Base-by-base conservation (phyloP, 2,329 filamentous ascomycete genomes). In the Alternaria sp. region DNA sequence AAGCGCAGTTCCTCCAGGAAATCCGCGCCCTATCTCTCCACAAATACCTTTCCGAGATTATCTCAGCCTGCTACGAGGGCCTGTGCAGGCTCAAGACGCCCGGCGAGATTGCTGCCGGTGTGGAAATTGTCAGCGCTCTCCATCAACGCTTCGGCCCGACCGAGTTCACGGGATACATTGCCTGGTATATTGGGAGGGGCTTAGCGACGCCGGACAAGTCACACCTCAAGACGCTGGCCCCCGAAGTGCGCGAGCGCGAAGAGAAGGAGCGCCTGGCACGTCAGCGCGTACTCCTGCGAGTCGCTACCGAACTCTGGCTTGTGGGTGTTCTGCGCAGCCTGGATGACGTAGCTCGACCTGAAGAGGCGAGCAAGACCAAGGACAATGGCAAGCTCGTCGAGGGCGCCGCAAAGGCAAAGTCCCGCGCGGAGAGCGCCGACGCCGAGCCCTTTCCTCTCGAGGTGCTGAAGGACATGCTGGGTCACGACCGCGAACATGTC, bases 1-100 rank as follows among this genome's bases (percentile, higher is more conserved):
- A 94, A 58, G 85, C 88, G 69, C 96, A 93, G 62, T 97, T 98
- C 81, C 83, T 97, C 51, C 89, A 95, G 78, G 95, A 98, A 78
- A 94, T 97, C 73, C 90, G 91, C 73, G 92, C 93, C 25, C 86
- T 98, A 26, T 97, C 94, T 71, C 87, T 98, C 54, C 93, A 95
- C 85, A 97, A 97, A 79, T 98, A 98, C 81, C 89, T 98, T 15
- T 97, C 95, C 71, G 95, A 98, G 82, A 96, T 98, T 71, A 93
- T 97, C 73, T 94, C 94, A 21, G 95, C 95, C 65, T 97, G 93
- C 83, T 97, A 95, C 79, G 95, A 98, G 81, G 95, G 95, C 9
- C 87, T 98, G 7, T 96, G 92, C 83, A 94, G 91, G 79, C 88
- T 98, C 74, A 97, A 97, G 82, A 90, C 91, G 1, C 91, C 93